phyloP scores from a whole-genome alignment of 441 rosid species.

The Eugenia klotzschiana region DNA sequence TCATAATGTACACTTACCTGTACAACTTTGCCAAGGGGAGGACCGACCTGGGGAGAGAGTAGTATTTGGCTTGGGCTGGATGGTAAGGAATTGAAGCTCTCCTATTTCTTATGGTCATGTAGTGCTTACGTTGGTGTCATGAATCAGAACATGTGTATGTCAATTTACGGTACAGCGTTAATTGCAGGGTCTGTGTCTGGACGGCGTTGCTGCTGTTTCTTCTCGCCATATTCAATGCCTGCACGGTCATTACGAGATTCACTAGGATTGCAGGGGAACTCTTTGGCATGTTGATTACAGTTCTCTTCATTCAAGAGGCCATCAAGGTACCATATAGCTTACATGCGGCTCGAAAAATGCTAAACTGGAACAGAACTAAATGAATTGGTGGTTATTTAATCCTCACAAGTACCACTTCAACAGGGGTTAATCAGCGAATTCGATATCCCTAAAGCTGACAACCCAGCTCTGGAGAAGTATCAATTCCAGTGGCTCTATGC shows the following conservation, averaged over 20 bases:
- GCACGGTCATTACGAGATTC: conserved; percentile 48
- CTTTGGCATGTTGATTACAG: conserved; percentile 74
- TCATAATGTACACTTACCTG: conserved; percentile 81
- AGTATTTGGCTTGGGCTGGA: conserved; percentile 73
- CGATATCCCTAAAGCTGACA: conserved; percentile 33
- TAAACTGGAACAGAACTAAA: not conserved
- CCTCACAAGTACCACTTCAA: not conserved
- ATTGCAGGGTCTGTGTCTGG: conserved; percentile 79
- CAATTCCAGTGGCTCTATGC: conserved; percentile 58
- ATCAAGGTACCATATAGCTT: conserved; percentile 31
- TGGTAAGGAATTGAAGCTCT: conserved; percentile 31
- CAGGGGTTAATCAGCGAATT: conserved; percentile 73
- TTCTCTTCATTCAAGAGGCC: conserved; percentile 85
- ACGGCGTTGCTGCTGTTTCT: conserved; percentile 50
- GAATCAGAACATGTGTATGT: not conserved
- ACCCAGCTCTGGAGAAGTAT: conserved; percentile 32
- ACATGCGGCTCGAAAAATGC: not conserved
- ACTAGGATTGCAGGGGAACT: conserved; percentile 85
- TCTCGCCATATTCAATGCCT: conserved; percentile 57
- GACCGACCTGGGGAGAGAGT: conserved; percentile 42
- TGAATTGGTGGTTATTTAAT: not conserved
- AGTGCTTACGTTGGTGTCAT: not conserved
- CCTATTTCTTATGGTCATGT: not conserved
- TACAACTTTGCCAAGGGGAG: conserved; percentile 53
- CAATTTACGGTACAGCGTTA: not conserved